phyloP scores from a whole-genome alignment of 345 rosid genomes.

The Eucalyptus caleyi region DNA sequence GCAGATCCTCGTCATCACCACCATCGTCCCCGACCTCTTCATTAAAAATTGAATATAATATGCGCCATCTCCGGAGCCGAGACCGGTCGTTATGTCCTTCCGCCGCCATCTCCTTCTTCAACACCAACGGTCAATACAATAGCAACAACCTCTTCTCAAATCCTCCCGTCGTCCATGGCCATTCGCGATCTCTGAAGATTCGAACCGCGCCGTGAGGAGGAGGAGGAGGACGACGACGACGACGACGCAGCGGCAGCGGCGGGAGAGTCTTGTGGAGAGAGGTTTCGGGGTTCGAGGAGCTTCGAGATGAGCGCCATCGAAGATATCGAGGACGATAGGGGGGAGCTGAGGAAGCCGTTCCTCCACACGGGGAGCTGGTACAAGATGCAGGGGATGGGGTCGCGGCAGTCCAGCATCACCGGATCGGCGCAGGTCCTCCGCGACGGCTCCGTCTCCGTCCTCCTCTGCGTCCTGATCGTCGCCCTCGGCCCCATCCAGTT shows the following conservation, averaged over 20 bases:
- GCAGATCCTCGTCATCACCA: neutral
- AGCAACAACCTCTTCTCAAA: neutral
- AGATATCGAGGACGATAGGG: conserved; percentile 37
- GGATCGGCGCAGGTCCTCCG: conserved; percentile 44
- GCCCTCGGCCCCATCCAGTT: conserved; percentile 70
- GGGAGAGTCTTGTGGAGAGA: neutral
- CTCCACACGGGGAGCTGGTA: conserved; percentile 76
- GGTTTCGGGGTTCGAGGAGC: neutral
- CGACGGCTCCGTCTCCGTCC: conserved; percentile 62
- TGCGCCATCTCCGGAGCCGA: neutral
- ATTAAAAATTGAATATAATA: neutral
- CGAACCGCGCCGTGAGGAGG: neutral
- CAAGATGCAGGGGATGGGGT: conserved; percentile 26
- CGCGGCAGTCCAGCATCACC: conserved; percentile 52
- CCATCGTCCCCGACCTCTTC: neutral
- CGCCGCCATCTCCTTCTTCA: neutral
- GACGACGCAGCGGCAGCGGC: neutral
- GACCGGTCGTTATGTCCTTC: neutral
- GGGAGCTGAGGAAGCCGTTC: conserved; percentile 51
- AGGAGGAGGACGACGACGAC: neutral
- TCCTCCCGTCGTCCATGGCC: neutral
- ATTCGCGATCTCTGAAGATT: neutral
- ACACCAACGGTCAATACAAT: neutral
- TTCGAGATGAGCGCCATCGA: conserved; percentile 37
- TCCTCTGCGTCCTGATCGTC: conserved; percentile 57